A percentile compares a stretch with the other conserved stretches of the same genome.
Evolutionary conservation across 2,329 filamentous ascomycete genomes (phyloP).

Genomic region (Colletotrichum sansevieriae): DNA sequence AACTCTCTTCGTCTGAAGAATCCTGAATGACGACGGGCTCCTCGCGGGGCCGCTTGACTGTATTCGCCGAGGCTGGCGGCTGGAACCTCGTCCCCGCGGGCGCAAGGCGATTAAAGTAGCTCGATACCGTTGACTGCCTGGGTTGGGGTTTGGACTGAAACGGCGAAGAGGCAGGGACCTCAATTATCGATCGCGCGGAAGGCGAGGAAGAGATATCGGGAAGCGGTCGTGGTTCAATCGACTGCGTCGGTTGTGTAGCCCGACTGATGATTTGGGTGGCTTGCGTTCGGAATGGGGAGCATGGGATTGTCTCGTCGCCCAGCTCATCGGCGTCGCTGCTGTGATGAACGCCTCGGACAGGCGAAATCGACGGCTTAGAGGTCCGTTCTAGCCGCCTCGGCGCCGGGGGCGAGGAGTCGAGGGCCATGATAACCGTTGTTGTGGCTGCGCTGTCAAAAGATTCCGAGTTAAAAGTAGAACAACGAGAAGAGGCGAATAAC

Average conservation of each 20-base stretch:
- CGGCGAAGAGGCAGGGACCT: constrained; percentile 92
- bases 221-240: constrained; percentile 43
- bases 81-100: constrained; percentile 81
- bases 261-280: constrained; percentile 57
- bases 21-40: constrained; percentile 63
- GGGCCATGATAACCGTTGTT: constrained; percentile 27
- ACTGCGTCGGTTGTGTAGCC: constrained; percentile 45
- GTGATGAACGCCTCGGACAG: constrained; percentile 11
- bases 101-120: constrained; percentile 71
- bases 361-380: constrained; percentile 7
- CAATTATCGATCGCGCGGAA: constrained; percentile 65
- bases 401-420: constrained; percentile 36
- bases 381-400: constrained; percentile 2
- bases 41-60: constrained; percentile 53
- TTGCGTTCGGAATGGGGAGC: constrained; percentile 59
- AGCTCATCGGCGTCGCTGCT: constrained; percentile 60
- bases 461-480: neutral
- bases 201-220: constrained; percentile 56
- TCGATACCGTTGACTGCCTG: constrained; percentile 37
- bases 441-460: neutral
- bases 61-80: constrained; percentile 54
- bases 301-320: constrained; percentile 60
- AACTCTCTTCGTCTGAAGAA: constrained; percentile 62
- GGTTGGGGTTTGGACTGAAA: constrained; percentile 54
- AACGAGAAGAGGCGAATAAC: constrained; percentile 12